phyloP scores from a whole-genome alignment of 345 rosid genomes.

The Populus nigra region DNA sequence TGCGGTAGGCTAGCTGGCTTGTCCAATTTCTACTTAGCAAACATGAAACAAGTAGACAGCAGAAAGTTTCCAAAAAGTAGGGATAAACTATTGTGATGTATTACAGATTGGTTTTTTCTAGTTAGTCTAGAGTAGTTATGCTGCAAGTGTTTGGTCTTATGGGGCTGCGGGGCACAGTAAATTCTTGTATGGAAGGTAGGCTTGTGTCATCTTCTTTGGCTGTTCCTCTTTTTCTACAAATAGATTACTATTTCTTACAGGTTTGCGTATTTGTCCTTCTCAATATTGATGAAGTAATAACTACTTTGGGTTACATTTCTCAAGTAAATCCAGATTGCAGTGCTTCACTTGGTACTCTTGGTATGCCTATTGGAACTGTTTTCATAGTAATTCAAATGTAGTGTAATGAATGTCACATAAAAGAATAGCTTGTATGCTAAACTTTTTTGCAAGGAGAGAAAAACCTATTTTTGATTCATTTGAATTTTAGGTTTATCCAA shows the following conservation, averaged over 20 bases:
- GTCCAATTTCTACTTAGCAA: no score
- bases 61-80: no score
- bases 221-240: no score
- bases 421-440: background rate
- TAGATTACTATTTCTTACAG: no score
- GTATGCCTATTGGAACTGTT: background rate
- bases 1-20: no score
- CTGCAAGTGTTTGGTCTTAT: no score
- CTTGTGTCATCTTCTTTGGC: background rate
- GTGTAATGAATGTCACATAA: background rate
- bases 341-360: background rate
- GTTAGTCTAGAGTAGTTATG: background rate
- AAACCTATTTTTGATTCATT: background rate
- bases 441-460: background rate
- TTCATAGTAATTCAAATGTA: background rate
- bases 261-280: background rate
- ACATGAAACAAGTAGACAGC: no score
- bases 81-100: no score
- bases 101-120: background rate
- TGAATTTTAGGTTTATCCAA: background rate
- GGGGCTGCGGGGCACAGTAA: slow-evolving; percentile 7
- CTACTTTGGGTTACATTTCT: background rate
- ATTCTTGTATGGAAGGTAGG: background rate
- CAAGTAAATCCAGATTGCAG: background rate
- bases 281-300: background rate